These are phyloP conservation scores for Lycium barbarum DNA, from an alignment of 257 asterid species.

Conservation along the genomic window DNA sequence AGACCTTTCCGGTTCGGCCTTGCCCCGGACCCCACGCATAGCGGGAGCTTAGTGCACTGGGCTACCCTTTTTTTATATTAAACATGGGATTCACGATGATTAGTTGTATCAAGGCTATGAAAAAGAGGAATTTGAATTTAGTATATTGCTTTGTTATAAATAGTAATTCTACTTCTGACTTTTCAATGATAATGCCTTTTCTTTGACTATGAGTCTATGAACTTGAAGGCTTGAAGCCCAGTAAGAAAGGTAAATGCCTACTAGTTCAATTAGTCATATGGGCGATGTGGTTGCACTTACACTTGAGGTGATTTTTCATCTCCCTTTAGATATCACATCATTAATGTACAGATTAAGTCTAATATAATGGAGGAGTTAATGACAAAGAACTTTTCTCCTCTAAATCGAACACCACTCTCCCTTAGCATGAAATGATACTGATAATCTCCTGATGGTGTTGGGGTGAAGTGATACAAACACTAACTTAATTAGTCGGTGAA, in stretches of 20 bases:
- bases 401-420: background rate
- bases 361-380: no score
- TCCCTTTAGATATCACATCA: no score
- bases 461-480: background rate
- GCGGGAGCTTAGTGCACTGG: no score
- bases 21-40: no score
- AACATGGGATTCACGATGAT: no score
- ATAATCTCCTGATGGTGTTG: background rate
- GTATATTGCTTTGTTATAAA: background rate
- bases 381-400: background rate
- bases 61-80: no score
- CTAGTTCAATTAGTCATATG: background rate
- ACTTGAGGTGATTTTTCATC: background rate
- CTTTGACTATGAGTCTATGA: background rate
- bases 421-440: background rate
- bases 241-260: background rate
- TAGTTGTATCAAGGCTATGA: background rate
- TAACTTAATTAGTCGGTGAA: background rate
- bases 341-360: background rate
- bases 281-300: background rate
- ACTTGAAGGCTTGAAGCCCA: background rate
- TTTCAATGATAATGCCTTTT: background rate
- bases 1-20: no score
- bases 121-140: background rate
- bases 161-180: no score